A percentile compares a stretch with the other conserved stretches of the same genome.
phyloP scores from a whole-genome alignment of 2,329 filamentous ascomycete genomes.

The Xenoacremonium recifei region DNA sequence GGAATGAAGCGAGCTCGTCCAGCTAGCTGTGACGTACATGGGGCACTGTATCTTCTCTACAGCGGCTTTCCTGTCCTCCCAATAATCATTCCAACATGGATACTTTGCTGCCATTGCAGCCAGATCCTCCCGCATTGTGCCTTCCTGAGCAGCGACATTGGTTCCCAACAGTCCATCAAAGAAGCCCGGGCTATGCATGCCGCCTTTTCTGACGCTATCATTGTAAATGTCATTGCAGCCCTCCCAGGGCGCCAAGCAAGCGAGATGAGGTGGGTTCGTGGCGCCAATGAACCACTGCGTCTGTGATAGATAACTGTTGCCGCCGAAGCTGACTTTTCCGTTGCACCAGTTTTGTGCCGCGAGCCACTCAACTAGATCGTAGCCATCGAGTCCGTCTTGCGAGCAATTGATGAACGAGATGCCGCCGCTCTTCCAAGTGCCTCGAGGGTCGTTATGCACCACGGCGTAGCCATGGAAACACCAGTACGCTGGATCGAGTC shows the following conservation, averaged over 20 bases:
- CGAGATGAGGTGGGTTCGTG: too few species aligned
- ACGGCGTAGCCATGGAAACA: constrained; percentile 26
- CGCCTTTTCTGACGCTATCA: too few species aligned
- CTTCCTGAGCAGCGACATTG: too few species aligned
- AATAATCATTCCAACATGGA: neutral
- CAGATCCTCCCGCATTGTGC: neutral
- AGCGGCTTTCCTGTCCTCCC: neutral
- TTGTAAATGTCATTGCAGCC: too few species aligned
- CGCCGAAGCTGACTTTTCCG: constrained; percentile 26
- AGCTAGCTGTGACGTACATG: constrained; percentile 1
- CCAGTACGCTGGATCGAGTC: constrained; percentile 29
- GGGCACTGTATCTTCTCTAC: constrained; percentile 2
- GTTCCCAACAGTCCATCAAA: too few species aligned
- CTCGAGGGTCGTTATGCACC: constrained; percentile 29
- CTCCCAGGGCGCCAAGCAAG: too few species aligned
- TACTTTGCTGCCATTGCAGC: constrained; percentile 2
- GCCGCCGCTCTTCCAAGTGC: constrained; percentile 24
- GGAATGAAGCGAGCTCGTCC: neutral
- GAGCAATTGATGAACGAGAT: constrained; percentile 21
- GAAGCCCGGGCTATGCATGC: too few species aligned
- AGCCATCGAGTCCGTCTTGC: constrained; percentile 22
- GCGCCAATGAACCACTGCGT: constrained; percentile 2
- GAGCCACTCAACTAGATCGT: constrained; percentile 23
- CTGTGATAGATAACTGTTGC: constrained; percentile 18
- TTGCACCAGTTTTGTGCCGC: constrained; percentile 21